Base-by-base conservation (phyloP, 306 rosid genomes). In the Lathyrus sativus region DNA sequence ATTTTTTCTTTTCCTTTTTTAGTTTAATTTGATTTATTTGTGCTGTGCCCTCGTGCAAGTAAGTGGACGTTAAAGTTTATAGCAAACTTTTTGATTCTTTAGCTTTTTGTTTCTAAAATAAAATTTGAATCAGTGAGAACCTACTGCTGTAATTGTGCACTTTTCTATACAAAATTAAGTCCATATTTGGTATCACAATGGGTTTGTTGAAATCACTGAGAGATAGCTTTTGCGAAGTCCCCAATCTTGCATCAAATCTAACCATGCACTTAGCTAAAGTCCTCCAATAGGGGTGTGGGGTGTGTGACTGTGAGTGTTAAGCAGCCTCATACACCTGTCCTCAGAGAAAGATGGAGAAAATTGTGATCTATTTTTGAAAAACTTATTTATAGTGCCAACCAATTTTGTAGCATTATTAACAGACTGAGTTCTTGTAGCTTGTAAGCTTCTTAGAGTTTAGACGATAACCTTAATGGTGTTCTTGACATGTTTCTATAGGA, bases 401-500 rank as follows among this genome's bases (percentile, higher is more conserved):
- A 11, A 68, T 62, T 60, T 48, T 35, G 31, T 68, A 29, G 54
- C 44, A 49, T 62, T 68, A 13, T 33, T 38, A 4, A 2, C 3
- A 28, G 49, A 35, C 48, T 15, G 45, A 58, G 42, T 55, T 42
- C 44, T 38, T 6, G 15, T 56, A 41, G 42, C 55, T 31, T 14
- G 13, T 56, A 11, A 33, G 43, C 44, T 76, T 57, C 50, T 49
- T 46, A 38, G 55, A 14, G 70, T 59, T 42, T 58, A 45, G 59
- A 45, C 46, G 19, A 49, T 33, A 63, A 64, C 44, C 28, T 1
- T 55, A 38, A 65, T 49, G 24, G 6, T 65, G 49, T 71, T 68
- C 55, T 46, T 77, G 42, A 60, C 62, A 15, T 72, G 42, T 79
- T 72, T 24, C 41, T 71, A 45, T 57, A 88, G 96, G 88, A 66